phyloP scores from a whole-genome alignment of 495 filamentous ascomycete species.

The Hypoxylon trugodes region DNA sequence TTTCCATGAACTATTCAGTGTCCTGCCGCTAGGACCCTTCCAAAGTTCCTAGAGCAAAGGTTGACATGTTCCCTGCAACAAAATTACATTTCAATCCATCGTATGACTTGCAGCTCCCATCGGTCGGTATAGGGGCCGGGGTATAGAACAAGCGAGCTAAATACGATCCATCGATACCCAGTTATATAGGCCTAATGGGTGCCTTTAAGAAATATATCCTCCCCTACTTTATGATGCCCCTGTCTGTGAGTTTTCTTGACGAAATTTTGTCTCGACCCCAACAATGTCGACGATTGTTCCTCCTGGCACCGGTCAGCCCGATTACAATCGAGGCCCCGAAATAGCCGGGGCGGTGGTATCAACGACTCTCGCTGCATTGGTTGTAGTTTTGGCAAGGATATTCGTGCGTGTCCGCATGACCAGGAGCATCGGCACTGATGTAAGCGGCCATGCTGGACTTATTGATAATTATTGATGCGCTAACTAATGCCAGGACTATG shows the following conservation, averaged over 20 bases:
- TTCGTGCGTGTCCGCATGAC: conserved; percentile 57
- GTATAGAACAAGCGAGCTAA: background rate
- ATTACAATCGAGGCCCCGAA: conserved; percentile 50
- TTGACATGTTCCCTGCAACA: background rate
- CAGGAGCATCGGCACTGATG: conserved; percentile 58
- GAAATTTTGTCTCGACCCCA: background rate
- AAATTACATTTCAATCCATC: background rate
- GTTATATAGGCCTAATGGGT: background rate
- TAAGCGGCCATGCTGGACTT: conserved; percentile 37
- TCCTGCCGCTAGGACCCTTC: background rate
- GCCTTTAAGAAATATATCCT: too few species aligned
- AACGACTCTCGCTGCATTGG: conserved; percentile 47
- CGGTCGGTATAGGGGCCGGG: background rate
- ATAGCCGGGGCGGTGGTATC: conserved; percentile 53
- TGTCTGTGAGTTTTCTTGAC: too few species aligned
- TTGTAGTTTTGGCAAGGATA: conserved; percentile 45
- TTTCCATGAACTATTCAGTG: background rate
- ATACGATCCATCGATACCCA: background rate
- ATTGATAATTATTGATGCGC: background rate
- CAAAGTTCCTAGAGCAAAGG: background rate
- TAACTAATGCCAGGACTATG: conserved; percentile 13
- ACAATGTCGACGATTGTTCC: conserved; percentile 9
- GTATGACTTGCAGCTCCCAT: background rate
- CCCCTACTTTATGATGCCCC: too few species aligned
- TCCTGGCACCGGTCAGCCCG: conserved; percentile 28